A percentile compares a stretch with the other conserved stretches of the same genome.
Evolutionary conservation across 805 yeast species (phyloP).

Genomic region (Grigorovia jiainica): DNA sequence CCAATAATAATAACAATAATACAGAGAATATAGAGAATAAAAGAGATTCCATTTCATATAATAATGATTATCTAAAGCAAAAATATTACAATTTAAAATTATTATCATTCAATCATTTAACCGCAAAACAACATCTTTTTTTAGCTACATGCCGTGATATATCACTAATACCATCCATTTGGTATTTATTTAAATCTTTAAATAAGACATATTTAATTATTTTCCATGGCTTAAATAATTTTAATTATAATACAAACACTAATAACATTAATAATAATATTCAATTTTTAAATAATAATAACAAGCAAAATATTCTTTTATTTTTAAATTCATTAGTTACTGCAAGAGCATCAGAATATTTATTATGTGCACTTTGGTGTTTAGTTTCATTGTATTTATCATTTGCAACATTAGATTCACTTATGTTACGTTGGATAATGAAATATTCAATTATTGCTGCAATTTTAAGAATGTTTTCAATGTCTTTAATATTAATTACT

Average conservation of each 20-base stretch:
- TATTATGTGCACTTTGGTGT: slow-evolving; percentile 88
- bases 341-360: slow-evolving; percentile 67
- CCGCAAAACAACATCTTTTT: slow-evolving; percentile 66
- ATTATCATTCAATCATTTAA: slow-evolving; percentile 60
- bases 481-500: slow-evolving; percentile 64
- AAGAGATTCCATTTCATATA: too few relatives aligned
- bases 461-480: slow-evolving; percentile 73
- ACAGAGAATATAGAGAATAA: too few relatives aligned
- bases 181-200: slow-evolving; percentile 41
- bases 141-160: slow-evolving; percentile 73
- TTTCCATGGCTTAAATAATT: slow-evolving; percentile 2
- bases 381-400: slow-evolving; percentile 77
- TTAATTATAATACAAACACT: not conserved
- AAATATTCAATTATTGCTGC: slow-evolving; percentile 85
- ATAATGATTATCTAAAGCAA: not conserved
- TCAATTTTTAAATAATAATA: not conserved
- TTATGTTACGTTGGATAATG: slow-evolving; percentile 90
- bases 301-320: slow-evolving; percentile 6
- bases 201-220: slow-evolving; percentile 20
- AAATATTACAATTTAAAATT: slow-evolving; percentile 36
- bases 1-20: too few relatives aligned
- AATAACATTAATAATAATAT: slow-evolving; percentile 1
- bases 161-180: slow-evolving; percentile 58
- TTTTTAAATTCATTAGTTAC: slow-evolving; percentile 34
- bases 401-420: slow-evolving; percentile 75